Conservation (phyloP, 306 rosid genomes). For the Medicago lupulina region DNA sequence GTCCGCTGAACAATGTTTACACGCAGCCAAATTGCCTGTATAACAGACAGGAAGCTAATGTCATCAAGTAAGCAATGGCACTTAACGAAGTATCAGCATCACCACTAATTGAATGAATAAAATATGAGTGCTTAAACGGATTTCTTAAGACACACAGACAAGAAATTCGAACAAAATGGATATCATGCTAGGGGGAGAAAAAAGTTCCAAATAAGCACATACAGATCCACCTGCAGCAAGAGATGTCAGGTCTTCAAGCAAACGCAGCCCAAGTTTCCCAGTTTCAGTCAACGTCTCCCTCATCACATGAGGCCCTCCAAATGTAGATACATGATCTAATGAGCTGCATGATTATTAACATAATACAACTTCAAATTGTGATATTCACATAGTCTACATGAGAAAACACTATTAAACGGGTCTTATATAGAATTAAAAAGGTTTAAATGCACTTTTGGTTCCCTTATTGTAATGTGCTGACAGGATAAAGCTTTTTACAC, state of each 20-base stretch:
- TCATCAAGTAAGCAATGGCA: conserved; percentile 38
- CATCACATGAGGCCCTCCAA: conserved; percentile 62
- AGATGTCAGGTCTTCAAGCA: conserved; percentile 98
- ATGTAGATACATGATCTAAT: conserved; percentile 61
- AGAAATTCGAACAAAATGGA: conserved; percentile 30
- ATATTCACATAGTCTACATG: conserved; percentile 32
- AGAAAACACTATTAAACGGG: conserved; percentile 39
- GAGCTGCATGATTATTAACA: conserved; percentile 58
- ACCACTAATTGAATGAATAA: conserved; percentile 33
- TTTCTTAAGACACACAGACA: conserved; percentile 33
- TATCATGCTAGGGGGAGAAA: conserved; percentile 31
- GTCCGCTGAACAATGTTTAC: conserved; percentile 76
- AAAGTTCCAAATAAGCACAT: conserved; percentile 72
- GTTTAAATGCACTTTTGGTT: not conserved
- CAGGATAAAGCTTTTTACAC: not conserved
- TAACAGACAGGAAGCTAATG: conserved; percentile 43
- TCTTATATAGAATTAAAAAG: conserved; percentile 9
- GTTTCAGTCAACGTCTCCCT: conserved; percentile 78
- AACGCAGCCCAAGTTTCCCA: conserved; percentile 88
- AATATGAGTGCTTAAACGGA: conserved; percentile 30
- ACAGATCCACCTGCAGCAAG: conserved; percentile 99
- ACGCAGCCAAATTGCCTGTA: conserved; percentile 86
- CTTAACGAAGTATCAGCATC: conserved; percentile 31
- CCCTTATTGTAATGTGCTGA: not conserved
- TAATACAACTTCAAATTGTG: conserved; percentile 31